These are phyloP conservation scores for Mucor ambiguus DNA, from an alignment of 371 early-diverging fungal species.

Conservation along the genomic window DNA sequence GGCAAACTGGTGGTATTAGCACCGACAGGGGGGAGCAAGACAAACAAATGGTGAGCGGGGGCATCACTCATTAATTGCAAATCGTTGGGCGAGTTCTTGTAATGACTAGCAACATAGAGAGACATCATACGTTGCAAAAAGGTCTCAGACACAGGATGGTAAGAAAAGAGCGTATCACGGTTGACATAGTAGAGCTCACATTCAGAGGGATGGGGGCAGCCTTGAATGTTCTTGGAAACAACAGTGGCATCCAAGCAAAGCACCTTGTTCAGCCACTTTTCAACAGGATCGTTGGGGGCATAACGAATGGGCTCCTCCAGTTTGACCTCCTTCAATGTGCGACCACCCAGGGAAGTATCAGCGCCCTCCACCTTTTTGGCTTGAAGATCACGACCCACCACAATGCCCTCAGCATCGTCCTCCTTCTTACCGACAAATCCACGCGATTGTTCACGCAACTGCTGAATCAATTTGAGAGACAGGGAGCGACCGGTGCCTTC, in stretches of 20 bases:
- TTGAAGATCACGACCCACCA: slow-evolving; percentile 62
- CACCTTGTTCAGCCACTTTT: slow-evolving; percentile 96
- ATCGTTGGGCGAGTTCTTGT: slow-evolving; percentile 99
- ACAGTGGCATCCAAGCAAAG: slow-evolving; percentile 92
- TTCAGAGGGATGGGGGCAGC: slow-evolving; percentile 92
- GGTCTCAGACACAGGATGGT: slow-evolving; percentile 94
- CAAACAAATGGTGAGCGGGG: slow-evolving; percentile 98
- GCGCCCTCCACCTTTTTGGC: slow-evolving; percentile 49
- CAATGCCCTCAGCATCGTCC: slow-evolving; percentile 45
- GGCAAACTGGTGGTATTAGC: slow-evolving; percentile 76
- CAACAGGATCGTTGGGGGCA: slow-evolving; percentile 90
- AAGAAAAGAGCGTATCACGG: slow-evolving; percentile 95
- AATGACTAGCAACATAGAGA: slow-evolving; percentile 97
- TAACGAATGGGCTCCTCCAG: slow-evolving; percentile 98
- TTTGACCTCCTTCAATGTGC: slow-evolving; percentile 87
- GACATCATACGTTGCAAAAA: slow-evolving; percentile 98
- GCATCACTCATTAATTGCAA: slow-evolving; percentile 98
- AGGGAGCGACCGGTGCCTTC: slow-evolving; percentile 99
- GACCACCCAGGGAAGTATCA: slow-evolving; percentile 59
- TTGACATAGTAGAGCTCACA: slow-evolving; percentile 97
- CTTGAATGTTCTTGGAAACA: slow-evolving; percentile 73
- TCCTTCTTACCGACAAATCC: slow-evolving; percentile 68
- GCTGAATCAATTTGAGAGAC: slow-evolving; percentile 93
- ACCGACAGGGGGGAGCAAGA: slow-evolving; percentile 89
- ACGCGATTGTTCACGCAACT: slow-evolving; percentile 89